These are phyloP conservation scores for Mixia osmundae DNA, from an alignment of 1,284 basidiomycete species.

Conservation along the genomic window DNA sequence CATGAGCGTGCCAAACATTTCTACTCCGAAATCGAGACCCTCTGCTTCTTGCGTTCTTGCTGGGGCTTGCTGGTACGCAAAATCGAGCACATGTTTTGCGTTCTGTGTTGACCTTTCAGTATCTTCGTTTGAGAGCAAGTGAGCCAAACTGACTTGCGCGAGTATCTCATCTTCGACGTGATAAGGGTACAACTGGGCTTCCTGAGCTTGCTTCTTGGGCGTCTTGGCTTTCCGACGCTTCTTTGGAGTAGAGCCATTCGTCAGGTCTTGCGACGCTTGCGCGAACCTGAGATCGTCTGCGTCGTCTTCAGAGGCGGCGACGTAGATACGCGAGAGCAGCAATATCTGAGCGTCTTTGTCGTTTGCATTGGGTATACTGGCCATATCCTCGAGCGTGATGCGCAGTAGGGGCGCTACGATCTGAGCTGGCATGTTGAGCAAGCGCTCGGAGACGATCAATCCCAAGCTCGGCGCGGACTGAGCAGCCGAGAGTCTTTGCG, in stretches of 20 bases:
- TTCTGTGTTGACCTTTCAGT: conserved; percentile 25
- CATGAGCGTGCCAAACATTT: conserved; percentile 50
- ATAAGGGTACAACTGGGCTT: conserved; percentile 33
- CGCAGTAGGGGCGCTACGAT: conserved; percentile 69
- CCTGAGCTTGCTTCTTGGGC: conserved; percentile 29
- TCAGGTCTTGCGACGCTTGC: conserved; percentile 8
- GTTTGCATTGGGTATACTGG: conserved; percentile 35
- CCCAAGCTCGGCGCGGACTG: too few species aligned
- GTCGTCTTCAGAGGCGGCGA: conserved; percentile 12
- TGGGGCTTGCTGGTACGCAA: conserved; percentile 36
- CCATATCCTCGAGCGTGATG: conserved; percentile 62
- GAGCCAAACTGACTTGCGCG: conserved; percentile 30
- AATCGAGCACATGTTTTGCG: conserved; percentile 38
- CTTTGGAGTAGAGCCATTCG: too few species aligned
- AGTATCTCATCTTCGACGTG: conserved; percentile 68
- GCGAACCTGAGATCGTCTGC: conserved; percentile 13
- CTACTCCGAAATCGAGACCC: conserved; percentile 39
- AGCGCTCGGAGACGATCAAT: conserved; percentile 55
- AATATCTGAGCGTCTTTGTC: conserved; percentile 42
- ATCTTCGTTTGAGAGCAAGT: not conserved
- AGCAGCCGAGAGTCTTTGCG: too few species aligned
- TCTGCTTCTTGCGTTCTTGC: conserved; percentile 39
- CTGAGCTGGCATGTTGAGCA: conserved; percentile 81
- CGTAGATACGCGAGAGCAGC: conserved; percentile 49
- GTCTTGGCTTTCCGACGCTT: conserved; percentile 26